These are phyloP conservation scores for Neofusicoccum sp. DNA, from an alignment of 2,329 filamentous ascomycete species.

Conservation along the genomic window DNA sequence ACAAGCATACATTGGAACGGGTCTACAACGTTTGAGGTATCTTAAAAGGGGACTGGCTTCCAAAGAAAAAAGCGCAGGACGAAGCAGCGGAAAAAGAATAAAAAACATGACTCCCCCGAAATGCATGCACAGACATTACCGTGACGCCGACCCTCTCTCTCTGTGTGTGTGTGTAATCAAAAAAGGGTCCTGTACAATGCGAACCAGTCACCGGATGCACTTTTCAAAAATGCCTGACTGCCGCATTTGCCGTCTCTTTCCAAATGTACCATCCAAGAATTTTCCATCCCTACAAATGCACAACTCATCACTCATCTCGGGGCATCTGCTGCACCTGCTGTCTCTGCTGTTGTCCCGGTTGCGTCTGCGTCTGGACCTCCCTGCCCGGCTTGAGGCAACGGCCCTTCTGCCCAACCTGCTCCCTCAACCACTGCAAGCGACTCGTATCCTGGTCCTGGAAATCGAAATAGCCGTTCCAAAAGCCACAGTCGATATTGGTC, in stretches of 20 bases:
- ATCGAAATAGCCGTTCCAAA: conserved; percentile 38
- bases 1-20: background rate
- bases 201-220: background rate
- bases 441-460: conserved; percentile 33
- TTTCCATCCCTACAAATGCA: background rate
- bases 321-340: background rate
- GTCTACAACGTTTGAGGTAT: conserved; percentile 11
- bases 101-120: background rate
- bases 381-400: conserved; percentile 32
- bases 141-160: background rate
- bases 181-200: background rate
- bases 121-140: conserved; percentile 8
- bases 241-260: background rate
- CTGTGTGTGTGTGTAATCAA: background rate
- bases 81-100: background rate
- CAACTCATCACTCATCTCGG: background rate
- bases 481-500: conserved; percentile 40
- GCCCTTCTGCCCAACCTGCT: conserved; percentile 39
- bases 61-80: background rate
- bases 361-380: conserved; percentile 2
- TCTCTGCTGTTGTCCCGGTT: background rate
- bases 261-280: background rate
- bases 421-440: conserved; percentile 33
- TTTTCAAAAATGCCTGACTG: background rate
- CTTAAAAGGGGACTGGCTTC: conserved; percentile 1